Evolutionary conservation across 306 rosid genomes (phyloP), one percentile per base, ranked within the genome.

Genomic region (Bauhinia variegata): DNA sequence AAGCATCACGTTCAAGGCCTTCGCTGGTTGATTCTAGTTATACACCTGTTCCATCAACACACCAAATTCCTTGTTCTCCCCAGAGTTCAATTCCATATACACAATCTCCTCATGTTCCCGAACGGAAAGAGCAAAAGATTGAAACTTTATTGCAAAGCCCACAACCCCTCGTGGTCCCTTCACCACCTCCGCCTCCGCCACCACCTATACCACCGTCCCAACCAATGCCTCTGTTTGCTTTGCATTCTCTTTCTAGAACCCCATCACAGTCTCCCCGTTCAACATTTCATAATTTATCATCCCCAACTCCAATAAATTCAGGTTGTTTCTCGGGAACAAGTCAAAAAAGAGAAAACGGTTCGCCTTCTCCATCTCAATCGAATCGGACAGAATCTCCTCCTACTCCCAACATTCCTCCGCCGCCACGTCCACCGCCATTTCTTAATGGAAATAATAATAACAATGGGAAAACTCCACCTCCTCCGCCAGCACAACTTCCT

Each of bases 381-480:
- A 60, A 54, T 54, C 67, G 68, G 8, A 30, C 90, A 61, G 62
- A 70, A 58, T 60, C 82, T 56, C 74, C 84, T 50, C 52, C 86
- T 38, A 30, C 84, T 50, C 52, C 86, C 41, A 30, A 19, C 34
- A 73, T 87, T 75, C 97, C 99, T 42, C 82, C 91, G 43, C 96
- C 98, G 49, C 97, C 97, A 17, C 76, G 87, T 43, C 96, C 96
- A 1, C 97, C 99, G 60, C 90, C 95, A 44, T 67, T 78, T 75
- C 57, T 32, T 6, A 87, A 73, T 55, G 60, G 73, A 15, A 72
- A 58, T 37, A 74, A 1, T 37, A 74, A 1, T 15, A 58, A 53
- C 30, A 77, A 70, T 42, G 23, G 31, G 14, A 92, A 84, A 76
- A 75, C 88, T 6, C 96, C 90, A 17, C 91, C 95, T 39, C 99